Conservation (phyloP, 345 rosid genomes). For the Garcia nutans region DNA sequence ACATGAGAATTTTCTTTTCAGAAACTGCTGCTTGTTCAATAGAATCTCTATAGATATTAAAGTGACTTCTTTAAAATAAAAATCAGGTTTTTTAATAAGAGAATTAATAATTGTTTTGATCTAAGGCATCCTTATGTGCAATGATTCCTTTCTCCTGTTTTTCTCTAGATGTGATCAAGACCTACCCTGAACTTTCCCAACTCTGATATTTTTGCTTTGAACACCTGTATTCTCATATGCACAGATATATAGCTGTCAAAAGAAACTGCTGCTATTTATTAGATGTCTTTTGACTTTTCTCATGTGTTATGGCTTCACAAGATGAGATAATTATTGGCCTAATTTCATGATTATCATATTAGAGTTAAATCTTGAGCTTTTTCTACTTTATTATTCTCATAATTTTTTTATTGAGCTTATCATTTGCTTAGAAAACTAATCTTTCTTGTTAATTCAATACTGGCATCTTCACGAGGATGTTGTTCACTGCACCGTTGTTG, state of each 20-base stretch:
- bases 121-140: no score
- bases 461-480: conserved; percentile 6
- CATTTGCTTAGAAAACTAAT: not conserved
- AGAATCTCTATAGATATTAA: no score
- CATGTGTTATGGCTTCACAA: not conserved
- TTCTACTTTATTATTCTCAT: not conserved
- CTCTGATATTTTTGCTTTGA: not conserved
- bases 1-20: no score
- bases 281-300: not conserved
- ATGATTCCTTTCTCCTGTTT: no score
- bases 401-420: not conserved
- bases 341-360: not conserved
- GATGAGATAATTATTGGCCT: not conserved
- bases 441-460: not conserved
- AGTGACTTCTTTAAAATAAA: no score
- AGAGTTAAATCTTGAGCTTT: not conserved
- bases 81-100: no score
- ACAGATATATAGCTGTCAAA: not conserved
- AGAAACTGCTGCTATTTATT: not conserved
- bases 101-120: no score
- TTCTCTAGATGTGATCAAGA: not conserved
- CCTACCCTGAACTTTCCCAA: not conserved
- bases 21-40: no score
- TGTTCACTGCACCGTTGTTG: conserved; percentile 10
- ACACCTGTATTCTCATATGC: not conserved